These are phyloP conservation scores for Myrica gale DNA, from an alignment of 306 rosid genomes.

Conservation along the genomic window DNA sequence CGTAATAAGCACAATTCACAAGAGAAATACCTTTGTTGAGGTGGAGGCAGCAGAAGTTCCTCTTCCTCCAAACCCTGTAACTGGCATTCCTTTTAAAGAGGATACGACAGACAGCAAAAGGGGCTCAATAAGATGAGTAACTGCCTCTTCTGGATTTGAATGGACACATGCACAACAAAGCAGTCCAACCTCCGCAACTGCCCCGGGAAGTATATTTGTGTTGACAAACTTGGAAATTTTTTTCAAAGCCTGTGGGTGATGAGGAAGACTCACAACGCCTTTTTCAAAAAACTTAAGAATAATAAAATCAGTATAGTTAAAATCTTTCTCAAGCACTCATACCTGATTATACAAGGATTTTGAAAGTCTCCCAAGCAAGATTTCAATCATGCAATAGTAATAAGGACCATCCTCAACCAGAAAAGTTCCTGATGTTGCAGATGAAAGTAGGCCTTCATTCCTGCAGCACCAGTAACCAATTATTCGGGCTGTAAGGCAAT, in stretches of 20 bases:
- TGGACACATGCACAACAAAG: slow-evolving; percentile 96
- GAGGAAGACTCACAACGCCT: slow-evolving; percentile 25
- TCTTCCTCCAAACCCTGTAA: slow-evolving; percentile 85
- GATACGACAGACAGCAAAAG: slow-evolving; percentile 71
- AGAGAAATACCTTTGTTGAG: slow-evolving; percentile 59
- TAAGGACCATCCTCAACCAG: slow-evolving; percentile 97
- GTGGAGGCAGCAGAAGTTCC: slow-evolving; percentile 49
- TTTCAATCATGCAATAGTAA: slow-evolving; percentile 91
- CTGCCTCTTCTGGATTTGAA: slow-evolving; percentile 90
- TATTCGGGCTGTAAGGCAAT: slow-evolving; percentile 19
- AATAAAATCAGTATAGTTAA: slow-evolving; percentile 4
- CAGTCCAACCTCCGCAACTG: slow-evolving; percentile 96
- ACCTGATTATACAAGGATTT: slow-evolving; percentile 80
- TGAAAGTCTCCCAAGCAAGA: slow-evolving; percentile 91
- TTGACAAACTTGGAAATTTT: slow-evolving; percentile 90
- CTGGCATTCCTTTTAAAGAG: slow-evolving; percentile 75
- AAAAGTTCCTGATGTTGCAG: slow-evolving; percentile 91
- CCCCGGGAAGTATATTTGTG: slow-evolving; percentile 98
- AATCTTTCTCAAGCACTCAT: slow-evolving; percentile 20
- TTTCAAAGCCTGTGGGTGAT: slow-evolving; percentile 71
- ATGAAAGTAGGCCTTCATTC: slow-evolving; percentile 84
- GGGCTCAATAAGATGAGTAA: slow-evolving; percentile 80
- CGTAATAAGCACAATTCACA: slow-evolving; percentile 28
- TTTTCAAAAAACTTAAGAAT: slow-evolving; percentile 16
- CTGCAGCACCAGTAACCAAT: slow-evolving; percentile 54